Evolutionary conservation across 106 monocot genomes (phyloP).

Genomic region (Dioscorea dumetorum): DNA sequence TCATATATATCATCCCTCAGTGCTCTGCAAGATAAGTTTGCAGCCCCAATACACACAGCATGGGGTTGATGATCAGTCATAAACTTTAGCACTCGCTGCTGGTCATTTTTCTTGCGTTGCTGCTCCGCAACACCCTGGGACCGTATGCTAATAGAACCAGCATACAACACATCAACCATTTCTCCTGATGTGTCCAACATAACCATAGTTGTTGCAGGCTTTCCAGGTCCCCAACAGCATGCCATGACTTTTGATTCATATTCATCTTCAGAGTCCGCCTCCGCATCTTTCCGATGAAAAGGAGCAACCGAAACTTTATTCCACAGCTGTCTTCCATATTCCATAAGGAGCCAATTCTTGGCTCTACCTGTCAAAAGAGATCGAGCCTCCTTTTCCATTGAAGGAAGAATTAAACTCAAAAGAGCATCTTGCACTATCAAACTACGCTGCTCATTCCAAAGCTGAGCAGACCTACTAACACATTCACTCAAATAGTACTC

Average conservation of each 20-base stretch:
- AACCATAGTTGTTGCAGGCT: conserved; percentile 92
- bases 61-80: conserved; percentile 88
- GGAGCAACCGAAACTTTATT: conserved; percentile 87
- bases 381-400: conserved; percentile 93
- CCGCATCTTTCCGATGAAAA: conserved; percentile 44
- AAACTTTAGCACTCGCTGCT: conserved; percentile 73
- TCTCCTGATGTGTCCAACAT: conserved; percentile 94
- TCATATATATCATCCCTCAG: conserved; percentile 97
- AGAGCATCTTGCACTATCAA: conserved; percentile 81
- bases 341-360: conserved; percentile 73
- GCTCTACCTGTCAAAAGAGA: conserved; percentile 58
- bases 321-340: conserved; percentile 88
- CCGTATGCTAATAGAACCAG: conserved; percentile 69
- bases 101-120: conserved; percentile 83
- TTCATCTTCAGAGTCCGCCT: conserved; percentile 50
- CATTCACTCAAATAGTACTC: conserved; percentile 75
- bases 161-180: conserved; percentile 87
- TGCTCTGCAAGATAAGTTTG: conserved; percentile 61
- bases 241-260: conserved; percentile 69
- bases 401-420: conserved; percentile 64
- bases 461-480: conserved; percentile 75
- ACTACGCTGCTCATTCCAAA: conserved; percentile 88
- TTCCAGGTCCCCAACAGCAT: conserved; percentile 94
- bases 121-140: conserved; percentile 82
- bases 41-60: conserved; percentile 80